Percentiles rank a stretch among this genome's conserved stretches.
Evolutionary conservation across 768 basidiomycete genomes (phyloP).

Genomic region (Aureoboletus auriporus): DNA sequence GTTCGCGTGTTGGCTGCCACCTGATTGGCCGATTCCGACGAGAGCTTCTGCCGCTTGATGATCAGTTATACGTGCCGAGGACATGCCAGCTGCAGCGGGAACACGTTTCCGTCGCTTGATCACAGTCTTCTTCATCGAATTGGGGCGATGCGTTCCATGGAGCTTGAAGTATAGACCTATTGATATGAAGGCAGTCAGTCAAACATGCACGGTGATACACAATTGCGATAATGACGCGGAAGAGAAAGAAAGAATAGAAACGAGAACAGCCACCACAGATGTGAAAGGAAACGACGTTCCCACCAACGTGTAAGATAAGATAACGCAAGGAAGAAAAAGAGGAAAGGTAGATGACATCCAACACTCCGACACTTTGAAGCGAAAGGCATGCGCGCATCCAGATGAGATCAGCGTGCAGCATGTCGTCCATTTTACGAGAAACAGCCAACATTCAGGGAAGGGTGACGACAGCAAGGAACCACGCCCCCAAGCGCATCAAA

Average conservation of each 20-base stretch:
- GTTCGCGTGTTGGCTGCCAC: slow-evolving; percentile 32
- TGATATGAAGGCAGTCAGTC: slow-evolving; percentile 16
- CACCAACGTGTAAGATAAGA: slow-evolving; percentile 22
- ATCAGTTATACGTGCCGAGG: slow-evolving; percentile 59
- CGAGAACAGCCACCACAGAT: neutral
- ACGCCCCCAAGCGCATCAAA: slow-evolving; percentile 22
- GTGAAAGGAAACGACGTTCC: slow-evolving; percentile 16
- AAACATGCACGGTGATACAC: neutral
- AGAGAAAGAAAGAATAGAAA: neutral
- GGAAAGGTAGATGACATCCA: slow-evolving; percentile 17
- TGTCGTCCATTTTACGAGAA: slow-evolving; percentile 22
- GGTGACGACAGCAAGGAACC: slow-evolving; percentile 16
- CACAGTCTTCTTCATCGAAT: slow-evolving; percentile 98
- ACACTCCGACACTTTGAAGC: slow-evolving; percentile 13
- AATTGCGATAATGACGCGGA: neutral
- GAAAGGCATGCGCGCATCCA: slow-evolving; percentile 14
- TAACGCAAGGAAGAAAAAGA: slow-evolving; percentile 14
- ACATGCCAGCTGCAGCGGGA: slow-evolving; percentile 66
- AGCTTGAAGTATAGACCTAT: slow-evolving; percentile 97
- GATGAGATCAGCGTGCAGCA: slow-evolving; percentile 20
- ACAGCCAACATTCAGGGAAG: neutral
- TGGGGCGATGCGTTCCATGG: slow-evolving; percentile 94
- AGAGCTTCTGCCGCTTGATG: slow-evolving; percentile 88
- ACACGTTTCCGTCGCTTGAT: slow-evolving; percentile 98
- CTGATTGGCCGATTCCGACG: slow-evolving; percentile 69